Base-by-base conservation (phyloP, 73 alveolate genomes). In the Paramecium tetraurelia region DNA sequence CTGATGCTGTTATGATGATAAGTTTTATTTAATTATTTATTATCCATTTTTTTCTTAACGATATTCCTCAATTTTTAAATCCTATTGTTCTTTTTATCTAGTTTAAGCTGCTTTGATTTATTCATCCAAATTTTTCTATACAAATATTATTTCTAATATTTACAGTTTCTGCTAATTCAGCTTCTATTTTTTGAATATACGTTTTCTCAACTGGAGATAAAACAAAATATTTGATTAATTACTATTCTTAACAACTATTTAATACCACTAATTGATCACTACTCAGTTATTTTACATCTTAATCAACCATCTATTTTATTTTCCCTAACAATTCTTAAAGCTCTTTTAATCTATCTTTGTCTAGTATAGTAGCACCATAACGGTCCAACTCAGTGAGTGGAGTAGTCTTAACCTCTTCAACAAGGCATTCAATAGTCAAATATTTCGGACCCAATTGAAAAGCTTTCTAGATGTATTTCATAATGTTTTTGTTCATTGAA, bases 151-250 rank as follows among this genome's bases (percentile, higher is more conserved):
- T 20, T 50, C 38, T 33, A 50, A 50, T 63, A 14, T 21, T 68
- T 86, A 86, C 93, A 41, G 92, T 89, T 70, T 89, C 87, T 71
- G 71, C 40, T 35, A 89, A 68, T 46, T 89, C 94, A 33, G 71
- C 58, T 48, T 89, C 94, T 71, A 89, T 89, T 46, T 89, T 89
- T 71, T 77, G 58, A 16, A 89, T 89, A 40, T 89, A 89, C 1
- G 75, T 59, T 35, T 89, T 89, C 58, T 89, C 94, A 7, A 89
- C 92, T 21, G 94, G 94, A 18, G 94, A 89, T 21, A 89, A 43
- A 7, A 89, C 94, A 89, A 58, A 89, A 53, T 70, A 89, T 72
- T 89, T 89, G 21, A 89, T 89, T 21, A 89, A 31, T 89, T 89
- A 36, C 94, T 89, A 69, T 44, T 44, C 41, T 16, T 33, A 14